A percentile compares a stretch with the other conserved stretches of the same genome.
Evolutionary conservation across 1,284 basidiomycete species (phyloP).

Genomic region (Cutaneotrichosporon arboriforme): DNA sequence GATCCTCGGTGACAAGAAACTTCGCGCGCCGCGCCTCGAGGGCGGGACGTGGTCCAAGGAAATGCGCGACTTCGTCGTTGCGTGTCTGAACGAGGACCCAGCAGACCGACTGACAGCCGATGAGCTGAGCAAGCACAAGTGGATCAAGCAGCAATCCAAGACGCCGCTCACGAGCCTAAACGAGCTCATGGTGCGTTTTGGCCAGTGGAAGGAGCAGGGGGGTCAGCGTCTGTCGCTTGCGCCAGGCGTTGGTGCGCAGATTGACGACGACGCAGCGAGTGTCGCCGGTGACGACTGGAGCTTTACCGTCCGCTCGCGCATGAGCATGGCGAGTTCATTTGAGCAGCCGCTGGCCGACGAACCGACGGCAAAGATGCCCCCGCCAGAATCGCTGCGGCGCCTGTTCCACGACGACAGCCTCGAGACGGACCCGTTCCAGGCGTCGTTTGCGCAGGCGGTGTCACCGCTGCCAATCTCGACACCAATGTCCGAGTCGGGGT

Average conservation of each 20-base stretch:
- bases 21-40: constrained; percentile 64
- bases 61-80: constrained; percentile 82
- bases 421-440: constrained; percentile 43
- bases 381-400: constrained; percentile 45
- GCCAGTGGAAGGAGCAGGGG: constrained; percentile 69
- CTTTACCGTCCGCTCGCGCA: constrained; percentile 44
- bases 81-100: constrained; percentile 79
- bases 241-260: constrained; percentile 44
- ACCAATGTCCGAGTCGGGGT: not conserved
- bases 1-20: constrained; percentile 72
- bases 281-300: constrained; percentile 44
- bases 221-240: constrained; percentile 75
- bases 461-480: not conserved
- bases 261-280: constrained; percentile 38
- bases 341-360: constrained; percentile 24
- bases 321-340: constrained; percentile 28
- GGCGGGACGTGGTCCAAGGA: constrained; percentile 69
- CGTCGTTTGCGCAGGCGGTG: constrained; percentile 21
- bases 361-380: constrained; percentile 1
- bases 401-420: constrained; percentile 46
- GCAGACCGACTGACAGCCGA: constrained; percentile 77
- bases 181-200: constrained; percentile 73
- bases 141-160: constrained; percentile 78
- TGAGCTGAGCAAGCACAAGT: constrained; percentile 82
- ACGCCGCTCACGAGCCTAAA: constrained; percentile 65